phyloP scores from a whole-genome alignment of 2,329 filamentous ascomycete genomes.

The Microcyclospora tardicrescens region DNA sequence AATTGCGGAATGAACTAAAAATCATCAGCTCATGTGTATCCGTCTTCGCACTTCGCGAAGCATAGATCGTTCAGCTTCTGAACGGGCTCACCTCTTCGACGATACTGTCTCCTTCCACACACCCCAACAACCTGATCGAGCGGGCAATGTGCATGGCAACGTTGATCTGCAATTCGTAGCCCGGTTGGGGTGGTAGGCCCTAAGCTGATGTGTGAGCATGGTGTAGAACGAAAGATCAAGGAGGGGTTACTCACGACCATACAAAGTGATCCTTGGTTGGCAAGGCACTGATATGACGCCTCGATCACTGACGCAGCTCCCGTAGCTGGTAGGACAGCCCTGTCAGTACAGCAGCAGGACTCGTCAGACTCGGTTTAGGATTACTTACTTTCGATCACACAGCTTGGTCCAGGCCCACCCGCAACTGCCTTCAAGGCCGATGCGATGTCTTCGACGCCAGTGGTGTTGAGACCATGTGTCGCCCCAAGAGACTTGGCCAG shows the following conservation, averaged over 20 bases:
- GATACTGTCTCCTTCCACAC: conserved; percentile 30
- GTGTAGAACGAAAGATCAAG: no score
- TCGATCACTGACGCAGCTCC: conserved; percentile 9
- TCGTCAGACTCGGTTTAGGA: no score
- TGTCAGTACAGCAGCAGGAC: background rate
- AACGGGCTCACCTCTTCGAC: conserved; percentile 16
- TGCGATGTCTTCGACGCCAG: conserved; percentile 13
- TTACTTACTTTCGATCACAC: conserved; percentile 28
- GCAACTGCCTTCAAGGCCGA: conserved; percentile 21
- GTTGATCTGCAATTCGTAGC: conserved; percentile 27
- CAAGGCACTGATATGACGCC: conserved; percentile 8
- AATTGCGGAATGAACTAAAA: conserved; percentile 27
- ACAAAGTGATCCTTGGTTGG: conserved; percentile 29
- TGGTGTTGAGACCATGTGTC: conserved; percentile 27
- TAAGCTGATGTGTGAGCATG: no score
- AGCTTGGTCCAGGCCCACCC: conserved; percentile 25
- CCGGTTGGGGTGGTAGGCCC: conserved; percentile 26
- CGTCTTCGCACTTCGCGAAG: no score
- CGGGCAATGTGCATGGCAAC: conserved; percentile 28
- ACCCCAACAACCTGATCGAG: conserved; percentile 33
- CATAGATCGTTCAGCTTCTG: no score
- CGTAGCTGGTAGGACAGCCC: conserved; percentile 8
- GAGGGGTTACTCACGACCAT: no score
- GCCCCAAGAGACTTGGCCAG: conserved; percentile 27
- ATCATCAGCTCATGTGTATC: no score